Base-by-base conservation (phyloP, 2,329 filamentous ascomycete species). In the Aspergillus ustus region DNA sequence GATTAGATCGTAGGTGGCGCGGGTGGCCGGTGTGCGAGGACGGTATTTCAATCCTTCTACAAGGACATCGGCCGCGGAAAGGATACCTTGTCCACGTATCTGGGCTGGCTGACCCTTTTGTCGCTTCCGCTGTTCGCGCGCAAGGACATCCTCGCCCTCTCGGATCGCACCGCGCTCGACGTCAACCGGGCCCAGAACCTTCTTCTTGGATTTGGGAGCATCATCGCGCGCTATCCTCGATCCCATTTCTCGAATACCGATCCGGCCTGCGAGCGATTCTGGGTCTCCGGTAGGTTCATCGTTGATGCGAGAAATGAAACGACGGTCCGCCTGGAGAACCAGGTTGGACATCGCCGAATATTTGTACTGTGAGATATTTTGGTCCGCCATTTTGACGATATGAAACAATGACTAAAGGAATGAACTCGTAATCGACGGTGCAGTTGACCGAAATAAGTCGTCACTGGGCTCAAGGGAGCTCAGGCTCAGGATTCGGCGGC, bases 331-430 rank as follows among this genome's bases (percentile, higher is more conserved):
- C 91, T 99, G 95, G 87, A 99, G 92, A 77, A 99, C 95, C 92
- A 99, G 90, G 88, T 99, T 99, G 83, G 95, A 99, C 95, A 99
- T 98, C 79, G 92, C 93, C 88, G 93, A 93, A 87, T 97, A 97
- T 81, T 97, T 97, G 87, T 96, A 97, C 81, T 97, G 93, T 80
- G 92, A 93, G 73, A 96, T 91, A 90, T 85, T 83, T 67, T 82
- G 80, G 72, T 84, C 91, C 78, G 90, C 85, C 91, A 94, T 93
- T 57, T 77, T 83, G 75, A 65, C 59, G 63, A 65, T 63, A 25
- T 58, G 37, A 40, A 13, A 20, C n/a, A 28, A 44, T 43, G 13
- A 46, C 40, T 17, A 28, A 50, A 51, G 51, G 49, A 45, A 61
- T 59, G 48, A 56, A 63, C 25, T 57, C 61, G 65, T 64, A 63